Evolutionary conservation across 2,329 filamentous ascomycete genomes (phyloP), one percentile per base, ranked within the genome.

Genomic region (Neoascochyta sp.): DNA sequence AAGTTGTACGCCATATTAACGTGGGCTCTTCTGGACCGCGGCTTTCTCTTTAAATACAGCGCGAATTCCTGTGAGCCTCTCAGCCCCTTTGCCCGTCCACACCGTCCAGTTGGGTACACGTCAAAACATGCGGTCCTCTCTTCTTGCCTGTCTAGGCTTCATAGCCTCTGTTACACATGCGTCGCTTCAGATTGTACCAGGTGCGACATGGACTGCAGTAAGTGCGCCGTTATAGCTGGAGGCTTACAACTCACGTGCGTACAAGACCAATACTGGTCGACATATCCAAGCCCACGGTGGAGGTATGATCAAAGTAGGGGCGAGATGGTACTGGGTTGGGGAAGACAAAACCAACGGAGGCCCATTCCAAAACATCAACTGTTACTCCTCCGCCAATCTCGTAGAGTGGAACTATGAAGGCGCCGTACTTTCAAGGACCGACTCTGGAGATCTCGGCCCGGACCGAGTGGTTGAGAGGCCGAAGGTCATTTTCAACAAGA

Each of bases 211-310:
- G 60, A 65, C 62, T 7, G 58, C 56, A 7, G 58, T 59, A 36
- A 29, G 50, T 38, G n/a, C 7, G 10, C 14, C 4, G 9, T 12
- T 7, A 16, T 7, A 1, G 9, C 5, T 6, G 8, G 8, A 16
- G 16, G 14, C 1, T 18, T 8, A 12, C 8, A 1, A 29, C 37
- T 50, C 16, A 51, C 9, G 11, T 12, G 5, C 10, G 9, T 27
- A 22, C 5, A 12, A 62, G 60, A 56, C 49, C 10, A 62, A 62
- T 65, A 65, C 52, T 27, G 71, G 70, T 5, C 67, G 73, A 17
- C 76, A 80, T 42, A 65, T 84, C 3, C 78, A 83, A 63, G 80
- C 80, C 0, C 80, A 83, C 47, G 80, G 80, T 2, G 76, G 73
- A 1, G 78, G 78, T 22, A 67, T 83, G n/a, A 71, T 81, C 48